Evolutionary conservation across 179 eudicot species (phyloP).

Genomic region (Vitellaria paradoxa): DNA sequence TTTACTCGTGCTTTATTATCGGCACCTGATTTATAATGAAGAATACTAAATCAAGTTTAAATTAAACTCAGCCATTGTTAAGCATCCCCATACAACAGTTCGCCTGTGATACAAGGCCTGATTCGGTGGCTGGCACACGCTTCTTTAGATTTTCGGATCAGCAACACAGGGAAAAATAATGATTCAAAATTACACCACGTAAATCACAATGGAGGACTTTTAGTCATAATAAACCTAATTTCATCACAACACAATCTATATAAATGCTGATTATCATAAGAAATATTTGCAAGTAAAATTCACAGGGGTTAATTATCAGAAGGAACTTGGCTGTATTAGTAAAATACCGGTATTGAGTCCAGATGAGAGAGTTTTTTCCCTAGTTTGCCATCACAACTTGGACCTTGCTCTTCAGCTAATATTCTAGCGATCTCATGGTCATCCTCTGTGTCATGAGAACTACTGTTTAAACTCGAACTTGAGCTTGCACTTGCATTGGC

Average conservation of each 20-base stretch:
- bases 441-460: constrained; percentile 59
- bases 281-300: neutral
- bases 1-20: too few species aligned
- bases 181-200: too few species aligned
- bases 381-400: constrained; percentile 35
- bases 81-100: too few species aligned
- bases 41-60: too few species aligned
- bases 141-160: too few species aligned
- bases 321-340: neutral
- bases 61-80: too few species aligned
- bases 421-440: constrained; percentile 62
- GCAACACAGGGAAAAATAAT: too few species aligned
- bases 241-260: neutral
- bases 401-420: constrained; percentile 45
- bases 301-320: neutral
- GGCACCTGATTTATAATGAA: too few species aligned
- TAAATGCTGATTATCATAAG: neutral
- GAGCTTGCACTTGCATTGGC: constrained; percentile 52
- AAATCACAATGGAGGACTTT: too few species aligned
- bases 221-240: neutral
- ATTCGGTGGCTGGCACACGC: too few species aligned
- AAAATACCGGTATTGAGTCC: constrained; percentile 66
- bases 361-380: constrained; percentile 71
- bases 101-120: too few species aligned
- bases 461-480: constrained; percentile 61